Base-by-base conservation (phyloP, 129 eudicot genomes). In the Smallanthus sonchifolius region DNA sequence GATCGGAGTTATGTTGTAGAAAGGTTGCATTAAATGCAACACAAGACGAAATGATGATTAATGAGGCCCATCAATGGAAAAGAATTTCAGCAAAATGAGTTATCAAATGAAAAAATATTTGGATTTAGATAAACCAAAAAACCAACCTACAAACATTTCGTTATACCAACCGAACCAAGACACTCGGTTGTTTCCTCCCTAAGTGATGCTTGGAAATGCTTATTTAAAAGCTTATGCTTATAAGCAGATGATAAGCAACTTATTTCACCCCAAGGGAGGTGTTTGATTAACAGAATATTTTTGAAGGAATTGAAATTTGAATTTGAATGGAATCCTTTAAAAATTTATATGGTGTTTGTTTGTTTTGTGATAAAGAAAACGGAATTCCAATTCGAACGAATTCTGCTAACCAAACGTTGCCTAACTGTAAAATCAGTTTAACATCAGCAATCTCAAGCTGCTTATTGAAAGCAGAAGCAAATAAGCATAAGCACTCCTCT, bases 61-160 rank as follows among this genome's bases (percentile, higher is more conserved):
- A 39, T 54, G 5, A 73, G 69, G 44, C 61, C 34, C 70, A 73
- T 15, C 60, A 43, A 34, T 42, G 28, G 47, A 56, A 57, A 57
- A 14, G 42, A 35, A 32, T 56, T 17, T n/a, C 13, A 30, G 51
- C 15, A 11, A 61, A 28, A 4, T 59, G 42, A 40, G 24, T 43
- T n/a, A 10, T 7, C 28, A 2, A 28, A 67, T 19, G 20, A 45
- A 67, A 24, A 30, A 47, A 35, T 15, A 13, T 37, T 17, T 69
- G 32, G 2, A 69, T 36, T 37, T 35, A 36, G 14, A 10, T 51
- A 16, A 39, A 70, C 14, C 2, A 24, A 24, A 24, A 6, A 52
- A 70, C 63, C 62, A 36, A 70, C 75, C 48, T 70, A 70, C 47
- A 40, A 52, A 36, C 65, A 17, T 70, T 70, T 7, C 11, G 65